These are phyloP conservation scores for Scheffersomyces ergatensis DNA, from an alignment of 805 yeast species.

Conservation along the genomic window DNA sequence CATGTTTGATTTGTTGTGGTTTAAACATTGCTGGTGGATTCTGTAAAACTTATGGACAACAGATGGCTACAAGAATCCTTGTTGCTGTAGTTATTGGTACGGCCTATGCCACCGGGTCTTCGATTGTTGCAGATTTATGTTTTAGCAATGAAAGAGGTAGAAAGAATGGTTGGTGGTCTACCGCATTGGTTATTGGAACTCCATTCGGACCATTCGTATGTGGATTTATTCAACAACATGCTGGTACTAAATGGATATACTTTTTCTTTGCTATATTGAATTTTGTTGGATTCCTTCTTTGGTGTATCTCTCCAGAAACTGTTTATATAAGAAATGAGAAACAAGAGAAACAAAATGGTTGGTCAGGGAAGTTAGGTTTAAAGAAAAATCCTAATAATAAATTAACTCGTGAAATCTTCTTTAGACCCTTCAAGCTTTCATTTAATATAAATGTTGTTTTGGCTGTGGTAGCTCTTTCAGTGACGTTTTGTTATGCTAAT, in stretches of 20 bases:
- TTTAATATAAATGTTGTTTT: slow-evolving; percentile 8
- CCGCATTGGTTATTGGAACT: slow-evolving; percentile 10
- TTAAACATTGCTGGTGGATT: slow-evolving; percentile 12
- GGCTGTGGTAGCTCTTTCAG: slow-evolving; percentile 14
- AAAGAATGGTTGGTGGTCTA: slow-evolving; percentile 14
- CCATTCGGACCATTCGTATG: slow-evolving; percentile 12
- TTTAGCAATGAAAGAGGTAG: slow-evolving; percentile 12
- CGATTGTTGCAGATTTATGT: slow-evolving; percentile 10
- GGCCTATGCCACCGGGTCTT: slow-evolving; percentile 9
- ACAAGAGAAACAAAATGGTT: neutral
- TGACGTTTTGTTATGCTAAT: slow-evolving; percentile 20
- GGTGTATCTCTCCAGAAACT: slow-evolving; percentile 6
- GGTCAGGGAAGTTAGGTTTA: neutral
- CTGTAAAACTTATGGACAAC: slow-evolving; percentile 9
- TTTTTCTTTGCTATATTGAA: slow-evolving; percentile 12
- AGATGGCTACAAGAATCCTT: slow-evolving; percentile 11
- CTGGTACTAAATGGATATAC: slow-evolving; percentile 8
- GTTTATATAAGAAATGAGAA: slow-evolving; percentile 4
- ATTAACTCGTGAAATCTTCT: slow-evolving; percentile 5
- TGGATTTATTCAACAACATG: slow-evolving; percentile 10
- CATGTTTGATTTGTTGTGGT: slow-evolving; percentile 5
- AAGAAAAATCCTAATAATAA: neutral
- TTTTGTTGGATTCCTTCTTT: slow-evolving; percentile 6
- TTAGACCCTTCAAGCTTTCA: slow-evolving; percentile 9
- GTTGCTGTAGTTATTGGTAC: slow-evolving; percentile 9